Evolutionary conservation across 2,329 filamentous ascomycete genomes (phyloP), one percentile per base, ranked within the genome.

Genomic region (Colletotrichum tamarilloi): DNA sequence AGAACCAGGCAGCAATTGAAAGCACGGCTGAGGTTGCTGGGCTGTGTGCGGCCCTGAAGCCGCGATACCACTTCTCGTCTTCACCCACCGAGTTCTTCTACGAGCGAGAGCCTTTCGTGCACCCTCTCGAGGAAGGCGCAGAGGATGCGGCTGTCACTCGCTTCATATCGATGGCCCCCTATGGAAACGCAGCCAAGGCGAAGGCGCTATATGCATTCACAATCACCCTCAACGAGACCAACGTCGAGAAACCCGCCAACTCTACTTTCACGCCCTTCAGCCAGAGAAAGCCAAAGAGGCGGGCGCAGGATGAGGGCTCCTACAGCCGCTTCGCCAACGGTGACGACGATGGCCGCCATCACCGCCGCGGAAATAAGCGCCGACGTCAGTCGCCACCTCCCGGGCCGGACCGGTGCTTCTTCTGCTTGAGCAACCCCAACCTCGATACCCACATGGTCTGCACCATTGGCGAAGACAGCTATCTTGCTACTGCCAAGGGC

Each of bases 31-130:
- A 92, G 68, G 86, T 98, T 55, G 91, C 95, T 6, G 93, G 97
- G 73, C 87, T 99, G 12, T 96, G 93, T 78, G 87, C 92, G 3
- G 84, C 90, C 0, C 83, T 99, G 24, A 97, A 95, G 81, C 97
- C 97, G n/a, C 92, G 94, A 32, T 99, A 99, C 79, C 95, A 98
- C 81, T 92, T 98, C 78, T 91, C 94, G 1, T 87, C 90, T 4
- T 94, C 94, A 0, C 87, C 90, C 1, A 81, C 80, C 9, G 83
- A 87, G 7, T 92, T 92, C 77, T 96, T 94, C 83, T 98, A 92
- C 81, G 96, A 99, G 84, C 92, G 97, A 68, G 97, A 98, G 82
- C 95, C 96, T 0, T 99, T 98, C 85, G 92, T 97, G 79, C 92
- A 97, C 80, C 87, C 89, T 1, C 76, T 83, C 7, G 80, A 82